Evolutionary conservation across 192 early-diverging fungal genomes (phyloP).

Genomic region (Kickxella alabastrina): DNA sequence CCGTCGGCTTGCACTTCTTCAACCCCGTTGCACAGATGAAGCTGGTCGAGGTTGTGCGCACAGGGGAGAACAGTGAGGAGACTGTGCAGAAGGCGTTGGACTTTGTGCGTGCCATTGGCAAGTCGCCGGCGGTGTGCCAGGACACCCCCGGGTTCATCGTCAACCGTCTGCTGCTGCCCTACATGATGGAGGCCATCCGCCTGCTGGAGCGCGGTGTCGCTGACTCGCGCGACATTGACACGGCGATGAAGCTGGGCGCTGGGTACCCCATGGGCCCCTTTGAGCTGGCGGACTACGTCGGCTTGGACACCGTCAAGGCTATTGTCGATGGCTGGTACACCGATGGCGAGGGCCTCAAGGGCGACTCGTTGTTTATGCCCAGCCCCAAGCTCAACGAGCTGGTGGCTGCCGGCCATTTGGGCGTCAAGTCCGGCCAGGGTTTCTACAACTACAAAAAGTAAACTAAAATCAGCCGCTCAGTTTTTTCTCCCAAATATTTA

Average conservation of each 20-base stretch:
- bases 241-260: conserved; percentile 91
- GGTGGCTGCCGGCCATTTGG: conserved; percentile 62
- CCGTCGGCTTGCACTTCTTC: conserved; percentile 63
- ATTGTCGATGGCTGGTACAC: conserved; percentile 86
- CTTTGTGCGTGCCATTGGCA: conserved; percentile 52
- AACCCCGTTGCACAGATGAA: conserved; percentile 68
- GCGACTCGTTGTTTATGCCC: conserved; percentile 60
- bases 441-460: conserved; percentile 45
- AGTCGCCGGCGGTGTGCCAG: conserved; percentile 59
- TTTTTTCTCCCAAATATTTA: no score
- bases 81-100: conserved; percentile 45
- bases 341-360: conserved; percentile 64
- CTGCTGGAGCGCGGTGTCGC: conserved; percentile 67
- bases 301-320: conserved; percentile 67
- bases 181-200: conserved; percentile 58
- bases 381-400: conserved; percentile 59
- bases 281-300: conserved; percentile 7
- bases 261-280: conserved; percentile 94
- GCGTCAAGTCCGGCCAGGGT: conserved; percentile 74
- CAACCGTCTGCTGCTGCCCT: conserved; percentile 64
- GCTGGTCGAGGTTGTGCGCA: conserved; percentile 60
- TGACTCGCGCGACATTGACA: conserved; percentile 58
- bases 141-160: conserved; percentile 65
- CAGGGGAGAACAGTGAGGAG: conserved; percentile 25
- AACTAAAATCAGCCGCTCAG: no score